Conservation (phyloP, 2,329 filamentous ascomycete genomes). For the Verticillium nubilum region DNA sequence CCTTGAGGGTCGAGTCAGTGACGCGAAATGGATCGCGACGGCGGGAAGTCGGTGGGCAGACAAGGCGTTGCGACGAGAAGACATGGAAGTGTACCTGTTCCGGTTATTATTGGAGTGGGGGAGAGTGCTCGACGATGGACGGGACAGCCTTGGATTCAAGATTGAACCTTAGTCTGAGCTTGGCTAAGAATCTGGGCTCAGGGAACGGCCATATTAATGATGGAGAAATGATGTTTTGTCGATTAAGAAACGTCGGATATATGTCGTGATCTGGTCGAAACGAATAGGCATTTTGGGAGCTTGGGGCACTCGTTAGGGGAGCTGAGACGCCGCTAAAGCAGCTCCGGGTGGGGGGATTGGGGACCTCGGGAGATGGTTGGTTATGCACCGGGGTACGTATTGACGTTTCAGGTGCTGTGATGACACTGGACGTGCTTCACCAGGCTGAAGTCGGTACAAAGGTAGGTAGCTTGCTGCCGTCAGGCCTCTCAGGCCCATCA, state of each 20-base stretch:
- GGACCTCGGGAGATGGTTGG: not conserved
- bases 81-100: slow-evolving; percentile 80
- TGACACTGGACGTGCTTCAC: not conserved
- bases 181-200: not conserved
- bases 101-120: slow-evolving; percentile 74
- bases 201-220: not conserved
- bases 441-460: not conserved
- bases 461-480: too few relatives aligned
- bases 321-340: not conserved
- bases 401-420: not conserved
- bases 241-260: not conserved
- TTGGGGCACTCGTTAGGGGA: not conserved
- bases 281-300: not conserved
- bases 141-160: slow-evolving; percentile 38
- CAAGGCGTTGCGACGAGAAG: slow-evolving; percentile 59
- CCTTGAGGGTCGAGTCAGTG: slow-evolving; percentile 42
- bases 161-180: not conserved
- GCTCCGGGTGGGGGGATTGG: not conserved
- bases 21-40: slow-evolving; percentile 61
- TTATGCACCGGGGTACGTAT: not conserved
- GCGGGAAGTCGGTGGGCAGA: slow-evolving; percentile 61
- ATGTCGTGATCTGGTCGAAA: not conserved
- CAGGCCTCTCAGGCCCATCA: not conserved
- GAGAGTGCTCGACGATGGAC: slow-evolving; percentile 57
- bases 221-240: not conserved